Conservation (phyloP, 2,329 filamentous ascomycete genomes). For the Colletotrichum lini region DNA sequence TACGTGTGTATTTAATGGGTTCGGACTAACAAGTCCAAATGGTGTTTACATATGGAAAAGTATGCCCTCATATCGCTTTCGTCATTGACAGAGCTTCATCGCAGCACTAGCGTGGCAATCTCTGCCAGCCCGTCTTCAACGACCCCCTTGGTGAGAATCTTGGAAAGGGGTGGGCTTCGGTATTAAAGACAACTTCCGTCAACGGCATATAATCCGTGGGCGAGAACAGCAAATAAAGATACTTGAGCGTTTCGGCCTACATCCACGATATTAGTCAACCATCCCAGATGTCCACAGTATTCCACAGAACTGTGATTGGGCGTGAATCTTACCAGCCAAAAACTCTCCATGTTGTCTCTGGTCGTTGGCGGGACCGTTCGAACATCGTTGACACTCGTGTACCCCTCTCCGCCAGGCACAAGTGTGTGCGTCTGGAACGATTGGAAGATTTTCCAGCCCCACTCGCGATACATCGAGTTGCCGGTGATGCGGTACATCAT, state of each 20-base stretch:
- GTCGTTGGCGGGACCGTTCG: constrained; percentile 64
- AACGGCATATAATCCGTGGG: constrained; percentile 80
- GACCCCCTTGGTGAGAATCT: constrained; percentile 84
- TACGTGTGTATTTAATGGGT: too few species aligned
- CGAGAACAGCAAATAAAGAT: constrained; percentile 95
- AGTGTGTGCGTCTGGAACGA: constrained; percentile 76
- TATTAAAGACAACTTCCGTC: constrained; percentile 92
- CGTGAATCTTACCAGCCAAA: constrained; percentile 68
- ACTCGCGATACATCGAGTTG: constrained; percentile 78
- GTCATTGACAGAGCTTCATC: background rate
- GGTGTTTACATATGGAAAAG: too few species aligned
- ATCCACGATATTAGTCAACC: background rate
- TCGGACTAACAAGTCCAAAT: too few species aligned
- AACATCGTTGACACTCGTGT: constrained; percentile 75
- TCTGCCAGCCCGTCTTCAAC: constrained; percentile 85
- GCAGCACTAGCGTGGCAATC: constrained; percentile 70
- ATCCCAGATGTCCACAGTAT: rapidly evolving
- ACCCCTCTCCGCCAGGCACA: constrained; percentile 67
- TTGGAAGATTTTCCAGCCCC: constrained; percentile 86
- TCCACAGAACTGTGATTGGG: too few species aligned
- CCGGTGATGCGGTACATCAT: constrained; percentile 86
- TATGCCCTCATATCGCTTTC: too few species aligned
- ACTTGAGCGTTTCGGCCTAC: constrained; percentile 93
- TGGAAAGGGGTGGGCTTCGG: constrained; percentile 92
- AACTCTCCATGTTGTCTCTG: constrained; percentile 83